phyloP scores from a whole-genome alignment of 78 protist genomes.

The Emiliania huxleyi region DNA sequence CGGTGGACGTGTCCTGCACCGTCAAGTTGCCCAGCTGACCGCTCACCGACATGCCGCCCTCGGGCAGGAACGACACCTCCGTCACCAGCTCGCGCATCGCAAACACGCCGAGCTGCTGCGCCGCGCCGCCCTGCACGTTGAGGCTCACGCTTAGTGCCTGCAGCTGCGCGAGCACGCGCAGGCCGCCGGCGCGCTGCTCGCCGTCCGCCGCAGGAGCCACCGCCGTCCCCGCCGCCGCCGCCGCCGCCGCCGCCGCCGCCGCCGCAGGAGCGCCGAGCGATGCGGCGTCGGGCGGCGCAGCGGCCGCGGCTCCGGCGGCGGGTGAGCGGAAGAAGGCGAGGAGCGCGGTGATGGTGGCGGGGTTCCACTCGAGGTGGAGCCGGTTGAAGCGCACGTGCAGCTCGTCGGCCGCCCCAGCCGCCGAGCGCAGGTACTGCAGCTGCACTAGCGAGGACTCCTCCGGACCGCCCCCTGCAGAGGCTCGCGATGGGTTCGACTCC shows the following conservation, averaged over 20 bases:
- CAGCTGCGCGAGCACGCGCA: not conserved
- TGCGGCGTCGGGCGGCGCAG: not conserved
- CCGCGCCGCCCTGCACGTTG: not conserved
- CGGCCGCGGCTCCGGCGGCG: no score
- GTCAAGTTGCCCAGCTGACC: conserved; percentile 13
- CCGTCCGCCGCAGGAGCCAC: not conserved
- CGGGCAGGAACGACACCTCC: not conserved
- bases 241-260: not conserved
- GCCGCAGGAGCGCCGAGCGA: not conserved
- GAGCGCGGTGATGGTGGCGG: not conserved
- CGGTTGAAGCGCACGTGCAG: not conserved
- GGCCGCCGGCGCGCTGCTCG: not conserved
- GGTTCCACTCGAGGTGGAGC: not conserved
- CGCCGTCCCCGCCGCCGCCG: not conserved
- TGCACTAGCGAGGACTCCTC: not conserved
- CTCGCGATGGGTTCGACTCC: no score
- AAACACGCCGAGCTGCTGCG: not conserved
- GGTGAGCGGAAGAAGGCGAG: no score
- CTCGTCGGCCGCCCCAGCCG: not conserved
- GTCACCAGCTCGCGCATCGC: not conserved
- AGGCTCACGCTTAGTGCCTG: not conserved
- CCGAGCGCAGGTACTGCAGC: not conserved
- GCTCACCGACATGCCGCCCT: not conserved
- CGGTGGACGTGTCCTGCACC: not conserved
- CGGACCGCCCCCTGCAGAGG: no score